Evolutionary conservation across 805 yeast genomes (phyloP).

Genomic region (Yarrowia osloensis): DNA sequence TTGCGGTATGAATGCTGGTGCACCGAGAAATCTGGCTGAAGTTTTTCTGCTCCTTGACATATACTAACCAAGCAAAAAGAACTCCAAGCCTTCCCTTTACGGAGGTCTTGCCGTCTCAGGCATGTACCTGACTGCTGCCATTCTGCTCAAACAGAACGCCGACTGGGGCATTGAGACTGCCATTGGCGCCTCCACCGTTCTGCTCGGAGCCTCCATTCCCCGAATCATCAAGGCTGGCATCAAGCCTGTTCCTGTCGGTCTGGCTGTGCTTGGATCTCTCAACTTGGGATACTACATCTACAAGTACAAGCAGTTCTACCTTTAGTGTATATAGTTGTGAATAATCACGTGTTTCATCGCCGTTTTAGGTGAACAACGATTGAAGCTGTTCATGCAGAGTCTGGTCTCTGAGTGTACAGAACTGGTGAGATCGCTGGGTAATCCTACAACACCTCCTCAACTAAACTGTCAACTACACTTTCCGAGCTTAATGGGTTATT

Average conservation of each 20-base stretch:
- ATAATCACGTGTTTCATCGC: not conserved
- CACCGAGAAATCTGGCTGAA: not conserved
- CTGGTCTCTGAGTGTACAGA: too few relatives aligned
- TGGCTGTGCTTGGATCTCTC: slow-evolving; percentile 63
- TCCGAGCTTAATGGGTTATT: too few relatives aligned
- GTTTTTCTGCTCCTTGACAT: not conserved
- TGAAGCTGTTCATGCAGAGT: not conserved
- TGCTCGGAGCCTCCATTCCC: slow-evolving; percentile 71
- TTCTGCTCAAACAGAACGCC: slow-evolving; percentile 66
- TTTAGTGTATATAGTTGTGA: slow-evolving; percentile 16
- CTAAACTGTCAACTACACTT: too few relatives aligned
- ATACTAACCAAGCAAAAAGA: slow-evolving; percentile 49
- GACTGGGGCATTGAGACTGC: slow-evolving; percentile 85
- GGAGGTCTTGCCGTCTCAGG: slow-evolving; percentile 58
- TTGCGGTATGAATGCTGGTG: not conserved
- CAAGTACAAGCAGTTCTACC: slow-evolving; percentile 73
- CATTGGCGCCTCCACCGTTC: slow-evolving; percentile 64
- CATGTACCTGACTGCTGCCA: slow-evolving; percentile 48
- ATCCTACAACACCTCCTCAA: too few relatives aligned
- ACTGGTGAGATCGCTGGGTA: too few relatives aligned
- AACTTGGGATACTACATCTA: slow-evolving; percentile 67
- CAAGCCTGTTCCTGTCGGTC: slow-evolving; percentile 71
- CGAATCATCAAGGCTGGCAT: slow-evolving; percentile 58
- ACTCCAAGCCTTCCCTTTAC: slow-evolving; percentile 74
- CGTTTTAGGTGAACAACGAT: too few relatives aligned